These are phyloP conservation scores for Ajuga chamaepitys DNA, from an alignment of 257 asterid species.

Conservation along the genomic window DNA sequence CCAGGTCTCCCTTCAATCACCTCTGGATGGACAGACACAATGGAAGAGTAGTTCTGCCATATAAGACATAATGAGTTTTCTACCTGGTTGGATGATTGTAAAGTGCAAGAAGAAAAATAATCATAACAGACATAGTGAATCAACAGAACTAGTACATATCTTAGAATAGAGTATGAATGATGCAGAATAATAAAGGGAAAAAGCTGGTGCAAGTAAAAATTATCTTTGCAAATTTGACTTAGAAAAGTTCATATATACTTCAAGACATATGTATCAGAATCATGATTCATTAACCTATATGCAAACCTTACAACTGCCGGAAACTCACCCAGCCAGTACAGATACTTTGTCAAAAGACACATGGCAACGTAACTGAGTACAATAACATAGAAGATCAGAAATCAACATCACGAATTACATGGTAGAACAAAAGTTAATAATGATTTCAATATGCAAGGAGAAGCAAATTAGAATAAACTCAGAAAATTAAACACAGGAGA, in stretches of 20 bases:
- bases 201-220: not conserved
- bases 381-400: not conserved
- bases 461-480: not conserved
- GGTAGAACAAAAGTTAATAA: not conserved
- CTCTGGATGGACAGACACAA: slow-evolving; percentile 47
- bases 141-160: not conserved
- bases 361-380: not conserved
- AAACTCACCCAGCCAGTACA: not conserved
- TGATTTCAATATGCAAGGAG: not conserved
- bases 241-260: not conserved
- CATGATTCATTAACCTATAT: not conserved
- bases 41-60: slow-evolving; percentile 50
- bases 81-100: not conserved
- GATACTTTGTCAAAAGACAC: not conserved
- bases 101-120: not conserved
- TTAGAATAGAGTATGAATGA: too few species aligned
- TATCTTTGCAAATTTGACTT: not conserved
- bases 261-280: not conserved
- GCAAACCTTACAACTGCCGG: not conserved
- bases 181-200: not conserved
- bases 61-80: not conserved
- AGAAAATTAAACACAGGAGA: not conserved
- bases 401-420: not conserved
- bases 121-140: not conserved
- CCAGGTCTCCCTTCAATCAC: slow-evolving; percentile 50